A percentile compares a stretch with the other conserved stretches of the same genome.
These are phyloP conservation scores for Escallonia herrerae DNA, from an alignment of 129 eudicot genomes.

Conservation along the genomic window DNA sequence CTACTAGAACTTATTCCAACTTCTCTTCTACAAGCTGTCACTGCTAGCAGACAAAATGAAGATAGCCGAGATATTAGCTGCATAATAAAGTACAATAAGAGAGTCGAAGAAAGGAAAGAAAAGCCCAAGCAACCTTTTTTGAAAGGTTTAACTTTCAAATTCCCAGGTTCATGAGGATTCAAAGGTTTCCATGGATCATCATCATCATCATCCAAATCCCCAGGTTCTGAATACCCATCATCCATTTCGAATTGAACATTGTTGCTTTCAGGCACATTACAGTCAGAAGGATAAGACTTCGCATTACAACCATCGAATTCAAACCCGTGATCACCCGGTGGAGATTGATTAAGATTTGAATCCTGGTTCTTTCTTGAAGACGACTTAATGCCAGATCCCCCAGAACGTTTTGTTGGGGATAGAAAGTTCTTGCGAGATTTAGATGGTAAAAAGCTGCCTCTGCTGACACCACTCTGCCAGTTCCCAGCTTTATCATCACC, in stretches of 20 bases:
- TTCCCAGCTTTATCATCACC: conserved; percentile 29
- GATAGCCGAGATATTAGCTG: not conserved
- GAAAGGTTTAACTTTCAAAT: conserved; percentile 75
- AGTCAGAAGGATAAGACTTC: conserved; percentile 27
- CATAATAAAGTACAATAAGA: not conserved
- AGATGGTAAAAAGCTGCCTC: conserved; percentile 52
- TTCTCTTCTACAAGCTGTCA: conserved; percentile 37
- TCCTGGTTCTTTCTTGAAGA: conserved; percentile 40
- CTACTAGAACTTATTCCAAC: conserved; percentile 26
- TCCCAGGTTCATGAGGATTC: conserved; percentile 93
- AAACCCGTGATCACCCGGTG: conserved; percentile 26
- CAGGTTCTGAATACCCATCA: conserved; percentile 43
- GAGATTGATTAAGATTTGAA: conserved; percentile 26
- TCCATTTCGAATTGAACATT: conserved; percentile 45
- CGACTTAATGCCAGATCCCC: conserved; percentile 40
- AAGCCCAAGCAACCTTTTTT: conserved; percentile 46
- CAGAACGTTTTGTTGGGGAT: conserved; percentile 62
- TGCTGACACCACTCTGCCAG: conserved; percentile 23
- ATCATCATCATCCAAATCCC: conserved; percentile 42
- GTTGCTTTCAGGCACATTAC: conserved; percentile 24
- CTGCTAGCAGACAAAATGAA: conserved; percentile 37
- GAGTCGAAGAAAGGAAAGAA: conserved; percentile 5
- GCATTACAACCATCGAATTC: conserved; percentile 24
- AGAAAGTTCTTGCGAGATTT: conserved; percentile 55
- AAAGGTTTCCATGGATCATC: conserved; percentile 91